Base-by-base conservation (phyloP, 352 stramenopile species). In the Halophytophthora batemanensis region DNA sequence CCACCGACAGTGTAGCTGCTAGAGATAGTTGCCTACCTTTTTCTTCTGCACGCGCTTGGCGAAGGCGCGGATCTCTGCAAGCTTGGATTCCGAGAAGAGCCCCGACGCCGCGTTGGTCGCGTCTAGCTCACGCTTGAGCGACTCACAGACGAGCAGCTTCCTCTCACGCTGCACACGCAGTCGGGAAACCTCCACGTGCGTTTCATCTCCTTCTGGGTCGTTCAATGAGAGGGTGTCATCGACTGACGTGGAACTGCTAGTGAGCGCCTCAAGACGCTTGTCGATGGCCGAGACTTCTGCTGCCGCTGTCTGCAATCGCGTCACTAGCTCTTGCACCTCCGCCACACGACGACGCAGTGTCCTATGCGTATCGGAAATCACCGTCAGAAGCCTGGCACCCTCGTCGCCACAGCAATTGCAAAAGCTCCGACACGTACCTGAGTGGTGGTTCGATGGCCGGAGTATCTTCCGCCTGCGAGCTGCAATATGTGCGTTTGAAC, bases 71-170 rank as follows among this genome's bases (percentile, higher is more conserved):
- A 69, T 56, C 33, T 56, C 39, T 25, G 29, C 36, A 5, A 66
- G 19, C 25, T 69, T 38, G 14, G 60, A 34, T 23, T 31, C 42
- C 1, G 64, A 23, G 3, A 73, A 56, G 11, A 66, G 29, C 10
- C 59, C 56, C 18, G 50, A 61, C n/a, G 31, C n/a, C 2, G 35
- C 56, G n/a, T 62, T 54, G 47, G 57, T 56, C 21, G 8, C 50
- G 29, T 66, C 55, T 6, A 73, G 29, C n/a, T 73, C 43, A 19
- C 38, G 49, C 48, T 69, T 69, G n/a, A 73, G 25, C 19, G 47
- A 29, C 25, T 66, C 55, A 44, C 64, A 73, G 17, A 23, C 33
- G 5, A 38, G 50, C 44, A 55, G 13, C 49, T 66, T 66, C 25
- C 56, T 50, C 11, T 72, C 59, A 6, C 49, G 48, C 18, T 69